Conservation (phyloP, 352 stramenopile species). For the Thraustochytrium sp. region DNA sequence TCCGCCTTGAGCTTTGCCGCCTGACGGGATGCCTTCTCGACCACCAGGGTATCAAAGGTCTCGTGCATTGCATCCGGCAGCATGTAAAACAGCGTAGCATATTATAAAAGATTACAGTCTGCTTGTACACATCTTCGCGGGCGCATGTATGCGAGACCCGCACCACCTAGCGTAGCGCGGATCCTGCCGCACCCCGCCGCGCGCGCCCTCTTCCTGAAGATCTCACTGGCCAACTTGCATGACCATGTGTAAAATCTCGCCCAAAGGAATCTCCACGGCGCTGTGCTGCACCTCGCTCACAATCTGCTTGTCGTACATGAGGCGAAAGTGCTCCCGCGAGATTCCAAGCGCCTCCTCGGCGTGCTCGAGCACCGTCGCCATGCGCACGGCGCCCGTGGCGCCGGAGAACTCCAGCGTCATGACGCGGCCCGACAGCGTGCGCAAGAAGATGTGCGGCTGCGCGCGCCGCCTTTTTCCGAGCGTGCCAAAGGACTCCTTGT, state of each 20-base stretch:
- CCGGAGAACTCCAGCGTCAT: not conserved
- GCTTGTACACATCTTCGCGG: too few species aligned
- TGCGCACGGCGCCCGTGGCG: not conserved
- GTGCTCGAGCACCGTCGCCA: not conserved
- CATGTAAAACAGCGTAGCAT: too few species aligned
- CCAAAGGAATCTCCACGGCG: not conserved
- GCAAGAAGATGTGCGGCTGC: not conserved
- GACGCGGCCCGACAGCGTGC: not conserved
- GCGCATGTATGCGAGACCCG: too few species aligned
- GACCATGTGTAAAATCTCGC: not conserved
- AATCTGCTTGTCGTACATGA: constrained; percentile 9
- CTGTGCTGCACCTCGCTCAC: not conserved
- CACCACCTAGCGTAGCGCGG: too few species aligned
- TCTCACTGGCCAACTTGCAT: not conserved
- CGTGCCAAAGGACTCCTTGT: not conserved
- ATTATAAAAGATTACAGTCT: too few species aligned
- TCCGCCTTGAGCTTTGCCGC: too few species aligned
- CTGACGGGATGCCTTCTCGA: too few species aligned
- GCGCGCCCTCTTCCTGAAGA: too few species aligned
- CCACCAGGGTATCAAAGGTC: too few species aligned
- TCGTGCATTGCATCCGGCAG: too few species aligned
- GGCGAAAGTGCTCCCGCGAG: not conserved
- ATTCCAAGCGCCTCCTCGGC: not conserved
- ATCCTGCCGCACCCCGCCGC: too few species aligned
- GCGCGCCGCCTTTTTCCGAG: not conserved